Base-by-base conservation (phyloP, 192 early-diverging fungal genomes). In the Diversispora eburnea region DNA sequence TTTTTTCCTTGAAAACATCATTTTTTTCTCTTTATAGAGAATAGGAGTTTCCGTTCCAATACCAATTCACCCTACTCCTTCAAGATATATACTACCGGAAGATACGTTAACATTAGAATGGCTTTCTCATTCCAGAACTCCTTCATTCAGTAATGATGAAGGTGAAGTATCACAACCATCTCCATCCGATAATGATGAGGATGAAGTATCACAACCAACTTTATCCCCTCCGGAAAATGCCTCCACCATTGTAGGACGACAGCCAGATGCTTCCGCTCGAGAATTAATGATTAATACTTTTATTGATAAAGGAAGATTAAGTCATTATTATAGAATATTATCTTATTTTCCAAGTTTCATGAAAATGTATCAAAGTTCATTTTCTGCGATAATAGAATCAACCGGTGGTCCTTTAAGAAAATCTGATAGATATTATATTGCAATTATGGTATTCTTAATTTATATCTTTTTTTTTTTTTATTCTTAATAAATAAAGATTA, bases 261-360 rank as follows among this genome's bases (percentile, higher is more conserved):
- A 84, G 3, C 79, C 84, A 5, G 84, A 87, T 61, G 81, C 82
- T 67, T 70, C 76, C 25, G 81, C 83, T 20, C 78, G 81, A 61
- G 74, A 80, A 25, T 76, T 85, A 75, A 77, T 85, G 78, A 75
- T 81, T 42, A 75, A 84, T n/a, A 81, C 82, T 8, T 88, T 84
- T 52, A 62, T 79, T 15, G 77, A 79, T 25, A 77, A 78, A 60
- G 86, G 84, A 48, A 76, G 87, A 42, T 68, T 86, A 25, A 79
- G 71, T 46, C 81, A 86, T 72, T 67, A 82, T 7, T 83, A 76
- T 69, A 84, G 85, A 0, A 68, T 88, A 61, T 73, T 86, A 60
- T 80, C 84, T 4, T 86, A 82, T 66, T 88, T 88, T 55, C 85
- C 87, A 4, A 81, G 81, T 2, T 88, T 81, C 72, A 81, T 80